Evolutionary conservation across 306 rosid species (phyloP), one percentile per base, ranked within the genome.

Genomic region (Fragaria nilgerrensis): DNA sequence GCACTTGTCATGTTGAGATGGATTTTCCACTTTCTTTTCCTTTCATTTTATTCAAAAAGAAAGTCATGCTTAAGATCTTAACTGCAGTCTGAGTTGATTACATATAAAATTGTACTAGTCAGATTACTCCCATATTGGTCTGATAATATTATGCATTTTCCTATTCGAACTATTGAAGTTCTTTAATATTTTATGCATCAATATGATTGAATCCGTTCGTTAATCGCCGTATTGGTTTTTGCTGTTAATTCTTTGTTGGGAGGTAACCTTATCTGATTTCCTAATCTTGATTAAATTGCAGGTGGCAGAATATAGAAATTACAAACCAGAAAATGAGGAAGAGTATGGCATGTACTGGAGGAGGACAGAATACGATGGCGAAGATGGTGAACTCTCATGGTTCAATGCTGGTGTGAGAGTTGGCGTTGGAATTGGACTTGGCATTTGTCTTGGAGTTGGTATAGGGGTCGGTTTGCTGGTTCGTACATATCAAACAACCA

Each of bases 401-500:
- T 84, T 84, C 68, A 84, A 84, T 68, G 84, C 87, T 56, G 87
- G 87, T 23, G 84, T 84, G 63, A 80, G 87, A 73, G 87, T 84
- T 49, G 87, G 87, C 2, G 87, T 84, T 2, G 87, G 87, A 14
- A 80, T 84, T 14, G 87, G 87, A 44, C 82, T 84, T n/a, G 87
- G 87, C 11, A 76, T 84, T 61, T 84, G 87, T 67, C 75, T 84
- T 15, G 87, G 87, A 68, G 8, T 84, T 8, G 87, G 87, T 2
- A 72, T 84, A 53, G 87, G 87, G 34, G 84, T 80, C 0, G 82
- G 87, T 44, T 62, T 84, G 75, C 81, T 84, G 59, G 84, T 80
- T 23, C 84, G 87, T 15, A 80, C 78, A 25, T 83, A 83, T 71
- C 83, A 81, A 79, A 73, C 81, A 4, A 79, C 87, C 34, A 84